Conservation (phyloP, 345 rosid species). For the Pseudoturritis turrita region DNA sequence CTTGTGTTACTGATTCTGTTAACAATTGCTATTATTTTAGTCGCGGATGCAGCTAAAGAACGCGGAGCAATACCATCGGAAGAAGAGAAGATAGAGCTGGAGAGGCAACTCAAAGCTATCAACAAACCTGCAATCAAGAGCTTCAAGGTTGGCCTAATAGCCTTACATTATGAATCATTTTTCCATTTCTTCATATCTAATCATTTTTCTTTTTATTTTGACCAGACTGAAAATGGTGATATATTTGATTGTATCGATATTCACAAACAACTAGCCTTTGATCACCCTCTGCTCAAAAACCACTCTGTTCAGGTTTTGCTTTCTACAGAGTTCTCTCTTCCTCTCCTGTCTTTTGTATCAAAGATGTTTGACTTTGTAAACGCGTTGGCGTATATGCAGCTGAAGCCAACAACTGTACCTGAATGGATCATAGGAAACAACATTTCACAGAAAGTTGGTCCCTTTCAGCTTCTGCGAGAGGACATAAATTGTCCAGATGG, state of each 20-base stretch:
- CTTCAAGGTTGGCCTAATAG: conserved; percentile 13
- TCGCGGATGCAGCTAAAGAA: background rate
- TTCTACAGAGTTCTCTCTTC: no score
- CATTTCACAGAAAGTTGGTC: background rate
- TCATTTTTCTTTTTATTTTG: background rate
- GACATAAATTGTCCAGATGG: conserved; percentile 25
- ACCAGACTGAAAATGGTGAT: conserved; percentile 31
- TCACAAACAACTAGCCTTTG: conserved; percentile 34
- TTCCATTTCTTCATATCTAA: no score
- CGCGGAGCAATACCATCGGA: background rate
- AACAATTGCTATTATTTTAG: background rate
- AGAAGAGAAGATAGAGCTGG: conserved; percentile 23
- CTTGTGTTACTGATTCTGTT: background rate
- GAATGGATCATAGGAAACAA: conserved; percentile 9
- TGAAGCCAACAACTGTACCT: conserved; percentile 13
- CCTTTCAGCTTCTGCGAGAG: background rate
- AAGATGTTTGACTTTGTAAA: background rate
- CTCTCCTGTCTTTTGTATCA: no score
- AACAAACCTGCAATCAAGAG: conserved; percentile 34
- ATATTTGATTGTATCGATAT: conserved; percentile 36
- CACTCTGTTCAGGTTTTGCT: conserved; percentile 33
- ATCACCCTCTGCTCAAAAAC: conserved; percentile 25
- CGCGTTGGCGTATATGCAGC: background rate
- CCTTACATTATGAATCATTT: background rate
- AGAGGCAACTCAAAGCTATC: conserved; percentile 28